Evolutionary conservation across 164 flowering plant genomes (phyloP), one percentile per base, ranked within the genome.

Genomic region (Warburgia ugandensis): DNA sequence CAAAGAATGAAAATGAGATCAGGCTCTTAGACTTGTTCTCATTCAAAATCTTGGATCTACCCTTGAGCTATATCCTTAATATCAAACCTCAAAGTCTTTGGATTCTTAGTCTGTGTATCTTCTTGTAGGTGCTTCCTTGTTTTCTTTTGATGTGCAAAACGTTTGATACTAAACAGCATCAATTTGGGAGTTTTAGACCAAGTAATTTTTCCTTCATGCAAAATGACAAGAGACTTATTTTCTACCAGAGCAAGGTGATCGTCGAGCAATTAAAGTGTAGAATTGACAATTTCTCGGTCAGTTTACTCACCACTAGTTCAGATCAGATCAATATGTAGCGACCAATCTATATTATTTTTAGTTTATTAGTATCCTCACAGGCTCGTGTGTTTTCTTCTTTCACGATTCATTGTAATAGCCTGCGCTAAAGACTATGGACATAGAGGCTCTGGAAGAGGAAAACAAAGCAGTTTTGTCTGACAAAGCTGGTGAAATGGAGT

Each of bases 401-500:
- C 21, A 32, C 30, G 17, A 16, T 20, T 50, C 23, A 29, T 56
- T 13, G n/a, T 19, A 50, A 50, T 48, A 87, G 94, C 72, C 73
- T 26, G 86, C 72, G 52, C 65, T 82, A 22, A 62, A 68, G 67
- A 69, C 60, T 36, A 68, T 78, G 83, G 77, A 72, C 59, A 45
- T 45, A 19, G 61, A 61, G 48, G 66, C 65, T 14, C 59, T 87
- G 62, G 80, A 82, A 62, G 86, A 74, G 68, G 88, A 87, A 62
- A 69, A 70, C 40, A 56, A 61, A 48, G 81, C 81, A 30, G 63
- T 84, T 31, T 45, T 70, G 63, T 67, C 91, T 36, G 96, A 84
- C 55, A 78, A 73, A 66, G 76, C 69, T 65, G 83, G 76, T 44
- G 83, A 75, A 68, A 43, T 57, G 14, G 75, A 76, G 70, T 82